Conservation (phyloP, 495 filamentous ascomycete genomes). For the Hypoxylon intermedium region DNA sequence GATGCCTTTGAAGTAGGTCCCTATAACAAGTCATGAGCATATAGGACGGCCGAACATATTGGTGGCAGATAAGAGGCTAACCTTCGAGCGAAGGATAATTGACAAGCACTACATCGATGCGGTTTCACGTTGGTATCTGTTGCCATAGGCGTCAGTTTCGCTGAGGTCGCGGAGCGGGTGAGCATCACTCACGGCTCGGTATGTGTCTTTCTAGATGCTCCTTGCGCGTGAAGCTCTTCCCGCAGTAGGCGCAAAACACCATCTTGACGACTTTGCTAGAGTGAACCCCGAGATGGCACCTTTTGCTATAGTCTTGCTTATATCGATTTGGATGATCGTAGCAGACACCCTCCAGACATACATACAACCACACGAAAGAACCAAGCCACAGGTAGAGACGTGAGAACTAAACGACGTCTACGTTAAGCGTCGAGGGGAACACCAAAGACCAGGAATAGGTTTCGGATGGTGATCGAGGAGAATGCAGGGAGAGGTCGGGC, state of each 20-base stretch:
- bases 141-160: constrained; percentile 31
- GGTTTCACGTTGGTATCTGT: constrained; percentile 72
- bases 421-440: constrained; percentile 1
- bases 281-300: constrained; percentile 1
- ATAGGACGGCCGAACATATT: background rate
- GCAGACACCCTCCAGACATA: background rate
- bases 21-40: constrained; percentile 47
- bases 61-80: constrained; percentile 34
- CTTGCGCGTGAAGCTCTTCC: constrained; percentile 68
- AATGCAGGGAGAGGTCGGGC: background rate
- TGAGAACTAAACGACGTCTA: constrained; percentile 21
- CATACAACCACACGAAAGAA: constrained; percentile 2
- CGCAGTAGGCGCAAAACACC: constrained; percentile 69
- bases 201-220: constrained; percentile 71
- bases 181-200: constrained; percentile 60
- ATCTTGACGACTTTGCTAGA: constrained; percentile 36
- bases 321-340: background rate
- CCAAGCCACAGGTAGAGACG: background rate
- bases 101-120: constrained; percentile 64
- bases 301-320: constrained; percentile 19
- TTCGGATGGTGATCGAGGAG: background rate
- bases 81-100: constrained; percentile 68
- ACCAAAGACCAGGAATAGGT: constrained; percentile 1
- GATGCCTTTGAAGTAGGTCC: constrained; percentile 66
- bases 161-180: background rate